A percentile compares a stretch with the other conserved stretches of the same genome.
Evolutionary conservation across 495 filamentous ascomycete genomes (phyloP).

Genomic region (Penicillium samsonianum): DNA sequence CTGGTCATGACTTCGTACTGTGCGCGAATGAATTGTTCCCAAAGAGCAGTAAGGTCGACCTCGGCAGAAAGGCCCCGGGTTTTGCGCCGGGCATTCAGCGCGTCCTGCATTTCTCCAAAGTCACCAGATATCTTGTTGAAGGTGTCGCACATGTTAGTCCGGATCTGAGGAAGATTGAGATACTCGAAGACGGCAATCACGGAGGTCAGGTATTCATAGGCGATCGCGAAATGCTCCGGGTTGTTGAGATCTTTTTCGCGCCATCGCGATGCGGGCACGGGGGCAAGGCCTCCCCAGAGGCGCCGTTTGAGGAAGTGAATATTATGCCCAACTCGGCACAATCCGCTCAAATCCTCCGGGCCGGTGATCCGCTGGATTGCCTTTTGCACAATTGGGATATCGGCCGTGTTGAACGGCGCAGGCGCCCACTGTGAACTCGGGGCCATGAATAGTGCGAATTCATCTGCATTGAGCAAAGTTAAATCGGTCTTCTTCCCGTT

Average conservation of each 20-base stretch:
- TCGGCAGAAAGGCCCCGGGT: background rate
- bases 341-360: background rate
- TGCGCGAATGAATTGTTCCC: constrained; percentile 7
- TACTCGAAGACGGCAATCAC: constrained; percentile 7
- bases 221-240: constrained; percentile 1
- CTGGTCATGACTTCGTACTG: constrained; percentile 10
- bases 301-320: background rate
- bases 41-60: constrained; percentile 2
- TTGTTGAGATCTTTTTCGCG: constrained; percentile 9
- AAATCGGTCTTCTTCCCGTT: constrained; percentile 16
- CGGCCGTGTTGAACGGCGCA: constrained; percentile 12
- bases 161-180: constrained; percentile 1
- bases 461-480: constrained; percentile 8
- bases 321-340: constrained; percentile 1
- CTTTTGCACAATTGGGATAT: background rate
- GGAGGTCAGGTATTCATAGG: constrained; percentile 4
- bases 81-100: constrained; percentile 5
- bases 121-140: constrained; percentile 7
- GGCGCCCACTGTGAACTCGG: constrained; percentile 15
- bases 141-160: constrained; percentile 2
- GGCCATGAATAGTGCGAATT: constrained; percentile 11
- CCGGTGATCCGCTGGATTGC: background rate
- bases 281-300: constrained; percentile 6
- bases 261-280: constrained; percentile 2
- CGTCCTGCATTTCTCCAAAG: background rate